phyloP scores from a whole-genome alignment of 1,139 yeast genomes.

The Protomyces arabidopsidicola region DNA sequence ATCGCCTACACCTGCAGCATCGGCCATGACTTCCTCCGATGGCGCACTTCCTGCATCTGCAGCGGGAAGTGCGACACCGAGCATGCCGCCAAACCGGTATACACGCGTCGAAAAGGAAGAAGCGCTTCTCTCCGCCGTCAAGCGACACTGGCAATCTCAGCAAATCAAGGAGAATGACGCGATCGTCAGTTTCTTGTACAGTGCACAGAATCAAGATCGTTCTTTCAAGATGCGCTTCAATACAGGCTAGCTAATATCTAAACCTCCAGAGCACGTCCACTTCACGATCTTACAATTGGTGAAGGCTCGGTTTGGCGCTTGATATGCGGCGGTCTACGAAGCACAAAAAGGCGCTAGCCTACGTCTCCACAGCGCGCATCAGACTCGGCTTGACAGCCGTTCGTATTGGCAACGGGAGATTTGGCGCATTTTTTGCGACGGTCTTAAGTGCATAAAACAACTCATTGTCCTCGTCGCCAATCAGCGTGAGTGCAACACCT shows the following conservation, averaged over 20 bases:
- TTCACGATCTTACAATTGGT: not conserved
- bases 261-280: not conserved
- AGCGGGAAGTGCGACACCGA: not conserved
- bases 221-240: conserved; percentile 23
- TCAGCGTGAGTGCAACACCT: conserved; percentile 71
- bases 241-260: not conserved
- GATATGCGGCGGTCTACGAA: too few relatives aligned
- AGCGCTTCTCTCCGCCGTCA: conserved; percentile 11
- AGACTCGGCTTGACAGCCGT: not conserved
- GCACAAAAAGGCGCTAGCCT: too few relatives aligned
- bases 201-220: conserved; percentile 19
- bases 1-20: not conserved
- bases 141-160: conserved; percentile 13
- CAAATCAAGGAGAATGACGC: conserved; percentile 24
- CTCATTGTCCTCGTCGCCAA: conserved; percentile 55
- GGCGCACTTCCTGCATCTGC: not conserved
- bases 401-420: not conserved
- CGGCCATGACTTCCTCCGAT: not conserved
- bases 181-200: conserved; percentile 13
- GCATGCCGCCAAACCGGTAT: conserved; percentile 9
- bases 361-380: not conserved
- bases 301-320: too few relatives aligned
- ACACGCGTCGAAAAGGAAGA: conserved; percentile 15
- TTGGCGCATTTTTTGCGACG: conserved; percentile 35
- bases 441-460: conserved; percentile 50